Evolutionary conservation across 164 flowering plant species (phyloP).

Genomic region (Saururus chinensis): DNA sequence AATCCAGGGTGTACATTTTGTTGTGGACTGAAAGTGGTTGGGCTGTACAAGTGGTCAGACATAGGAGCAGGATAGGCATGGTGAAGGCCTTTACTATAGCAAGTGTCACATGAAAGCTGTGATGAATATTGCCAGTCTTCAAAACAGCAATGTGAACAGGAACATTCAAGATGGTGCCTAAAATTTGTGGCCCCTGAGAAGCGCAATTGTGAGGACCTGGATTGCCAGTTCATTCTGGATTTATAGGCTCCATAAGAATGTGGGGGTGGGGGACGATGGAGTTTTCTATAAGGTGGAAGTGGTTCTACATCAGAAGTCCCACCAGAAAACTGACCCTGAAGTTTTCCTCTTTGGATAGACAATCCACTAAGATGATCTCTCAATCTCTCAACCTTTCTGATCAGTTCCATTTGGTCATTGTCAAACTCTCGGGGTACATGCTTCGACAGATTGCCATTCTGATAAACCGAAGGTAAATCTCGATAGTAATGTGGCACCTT

Average conservation of each 20-base stretch:
- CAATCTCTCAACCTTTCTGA: conserved; percentile 52
- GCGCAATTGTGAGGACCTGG: conserved; percentile 16
- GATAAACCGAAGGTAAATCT: conserved; percentile 14
- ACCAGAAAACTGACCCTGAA: conserved; percentile 15
- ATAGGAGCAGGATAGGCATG: conserved; percentile 16
- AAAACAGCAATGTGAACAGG: conserved; percentile 24
- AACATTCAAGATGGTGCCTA: conserved; percentile 20
- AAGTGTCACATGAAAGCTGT: conserved; percentile 19
- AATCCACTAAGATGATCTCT: conserved; percentile 32
- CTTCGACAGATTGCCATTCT: conserved; percentile 25
- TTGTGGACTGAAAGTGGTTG: conserved; percentile 33
- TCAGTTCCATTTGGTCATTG: conserved; percentile 34
- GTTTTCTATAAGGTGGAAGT: conserved; percentile 6
- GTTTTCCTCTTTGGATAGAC: conserved; percentile 5
- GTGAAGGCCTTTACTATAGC: conserved; percentile 14
- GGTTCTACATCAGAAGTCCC: conserved; percentile 16
- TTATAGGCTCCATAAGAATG: conserved; percentile 15
- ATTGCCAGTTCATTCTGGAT: conserved; percentile 16
- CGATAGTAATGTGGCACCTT: conserved; percentile 14
- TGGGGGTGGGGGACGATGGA: conserved; percentile 13
- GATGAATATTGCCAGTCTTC: conserved; percentile 25
- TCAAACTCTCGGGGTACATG: conserved; percentile 25
- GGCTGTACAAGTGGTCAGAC: conserved; percentile 13
- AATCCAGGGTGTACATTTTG: conserved; percentile 18
- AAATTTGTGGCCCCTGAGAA: conserved; percentile 32